Evolutionary conservation across 192 early-diverging fungal species (phyloP), one percentile per base, ranked within the genome.

Genomic region (Backusella sp.): DNA sequence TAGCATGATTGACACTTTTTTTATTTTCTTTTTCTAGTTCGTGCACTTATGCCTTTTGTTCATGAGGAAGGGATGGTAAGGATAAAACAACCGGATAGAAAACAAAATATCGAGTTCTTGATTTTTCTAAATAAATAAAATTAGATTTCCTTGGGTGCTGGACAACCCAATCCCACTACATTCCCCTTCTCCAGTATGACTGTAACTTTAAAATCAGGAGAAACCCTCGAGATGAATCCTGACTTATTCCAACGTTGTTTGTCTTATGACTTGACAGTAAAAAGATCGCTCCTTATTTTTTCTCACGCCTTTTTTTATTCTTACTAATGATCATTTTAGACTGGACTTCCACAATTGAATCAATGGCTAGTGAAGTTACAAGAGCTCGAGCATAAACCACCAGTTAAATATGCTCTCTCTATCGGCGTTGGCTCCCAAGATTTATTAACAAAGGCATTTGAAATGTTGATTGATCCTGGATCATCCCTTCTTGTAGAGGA

Each of bases 101-200:
- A 49, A 21, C 1, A 49, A n/a, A 32, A 6, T 49, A 49, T 49
- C 46, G 5, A 17, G 19, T 49, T 32, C 3, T 32, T 49, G 19
- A 6, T 62, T 62, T 14, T 11, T 62, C 32, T 32, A 32, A 62
- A 28, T 62, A 34, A 44, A 12, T 53, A n/a, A 68, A 36, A 36
- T 11, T 37, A 88, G 87, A 86, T 94, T 62, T 91, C 91, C 39
- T 84, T 94, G 1, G 92, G 92, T 11, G 91, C 90, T 2, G 93
- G 93, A 0, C 83, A 90, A 42, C 93, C 92, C 5, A 92, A 93
- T 68, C 83, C 87, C 0, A 76, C 70, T 30, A 90, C 92, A 6
- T 93, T 92, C 70, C 91, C 92, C 9, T 89, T 92, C 70, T 85
- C 78, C 7, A 80, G 82, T 12, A 80, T 94, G 34, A 80, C 71